phyloP scores from a whole-genome alignment of 1,139 yeast species.

The Hansenula anomala region DNA sequence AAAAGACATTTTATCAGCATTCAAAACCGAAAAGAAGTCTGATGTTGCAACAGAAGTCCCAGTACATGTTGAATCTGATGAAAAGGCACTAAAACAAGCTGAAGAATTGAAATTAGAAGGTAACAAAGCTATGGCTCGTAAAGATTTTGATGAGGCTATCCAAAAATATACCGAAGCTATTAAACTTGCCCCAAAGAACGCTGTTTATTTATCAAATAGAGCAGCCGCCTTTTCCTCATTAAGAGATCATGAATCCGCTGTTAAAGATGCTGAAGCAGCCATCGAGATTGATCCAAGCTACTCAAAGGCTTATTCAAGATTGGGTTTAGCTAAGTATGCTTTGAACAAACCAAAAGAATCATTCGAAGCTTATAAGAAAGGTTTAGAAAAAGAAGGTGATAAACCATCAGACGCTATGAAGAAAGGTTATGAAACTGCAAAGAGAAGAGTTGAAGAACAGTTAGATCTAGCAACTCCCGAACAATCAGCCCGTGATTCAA shows the following conservation, averaged over 20 bases:
- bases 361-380: constrained; percentile 84
- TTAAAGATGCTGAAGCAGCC: constrained; percentile 79
- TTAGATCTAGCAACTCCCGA: constrained; percentile 36
- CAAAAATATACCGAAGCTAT: constrained; percentile 81
- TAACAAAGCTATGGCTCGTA: constrained; percentile 84
- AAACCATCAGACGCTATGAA: constrained; percentile 85
- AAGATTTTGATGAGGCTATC: constrained; percentile 66
- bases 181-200: constrained; percentile 62
- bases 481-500: constrained; percentile 22
- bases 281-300: constrained; percentile 72
- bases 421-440: constrained; percentile 91
- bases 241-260: constrained; percentile 71
- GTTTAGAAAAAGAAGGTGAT: constrained; percentile 83
- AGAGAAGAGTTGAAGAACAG: constrained; percentile 75
- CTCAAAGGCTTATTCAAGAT: constrained; percentile 90
- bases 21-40: constrained; percentile 21
- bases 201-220: constrained; percentile 86
- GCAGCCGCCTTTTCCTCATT: constrained; percentile 94
- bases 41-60: constrained; percentile 29
- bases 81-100: constrained; percentile 55
- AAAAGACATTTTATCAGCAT: constrained; percentile 35
- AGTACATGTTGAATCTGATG: constrained; percentile 44
- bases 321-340: constrained; percentile 91
- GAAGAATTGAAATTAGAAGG: constrained; percentile 86
- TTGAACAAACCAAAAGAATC: constrained; percentile 86